phyloP scores from a whole-genome alignment of 805 yeast species.

The Metschnikowia santaceciliae region DNA sequence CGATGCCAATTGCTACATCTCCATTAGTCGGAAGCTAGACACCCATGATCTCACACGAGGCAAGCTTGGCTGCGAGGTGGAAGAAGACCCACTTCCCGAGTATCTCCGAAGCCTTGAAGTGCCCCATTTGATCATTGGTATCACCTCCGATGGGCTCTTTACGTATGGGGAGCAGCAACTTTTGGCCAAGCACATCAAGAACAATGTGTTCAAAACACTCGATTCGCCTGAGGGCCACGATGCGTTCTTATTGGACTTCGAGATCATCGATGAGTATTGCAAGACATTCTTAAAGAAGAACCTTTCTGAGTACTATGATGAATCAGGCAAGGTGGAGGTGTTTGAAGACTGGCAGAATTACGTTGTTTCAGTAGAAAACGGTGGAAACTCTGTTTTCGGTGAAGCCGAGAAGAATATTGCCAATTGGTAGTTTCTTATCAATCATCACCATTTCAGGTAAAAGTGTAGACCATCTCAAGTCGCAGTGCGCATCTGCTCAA shows the following conservation, averaged over 20 bases:
- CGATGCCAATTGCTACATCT: constrained; percentile 95
- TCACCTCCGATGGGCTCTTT: constrained; percentile 87
- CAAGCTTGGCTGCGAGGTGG: constrained; percentile 39
- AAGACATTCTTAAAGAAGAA: constrained; percentile 58
- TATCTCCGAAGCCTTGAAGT: constrained; percentile 59
- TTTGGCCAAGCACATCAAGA: constrained; percentile 70
- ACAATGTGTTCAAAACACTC: constrained; percentile 63
- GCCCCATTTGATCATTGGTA: constrained; percentile 85
- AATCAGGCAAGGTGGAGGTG: constrained; percentile 41
- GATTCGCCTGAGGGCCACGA: constrained; percentile 97
- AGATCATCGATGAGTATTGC: constrained; percentile 69
- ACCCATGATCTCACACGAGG: constrained; percentile 92
- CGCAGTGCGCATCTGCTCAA: not conserved
- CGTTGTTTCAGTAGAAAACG: constrained; percentile 37
- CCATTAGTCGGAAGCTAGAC: constrained; percentile 89
- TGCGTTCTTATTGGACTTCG: constrained; percentile 89
- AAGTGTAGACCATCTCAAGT: not conserved
- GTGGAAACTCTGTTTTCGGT: constrained; percentile 72
- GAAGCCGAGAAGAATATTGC: constrained; percentile 89
- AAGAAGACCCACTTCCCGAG: constrained; percentile 33
- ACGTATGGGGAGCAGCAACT: constrained; percentile 88
- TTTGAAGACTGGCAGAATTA: constrained; percentile 38
- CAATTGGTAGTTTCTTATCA: constrained; percentile 59
- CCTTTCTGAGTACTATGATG: constrained; percentile 53
- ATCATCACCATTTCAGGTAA: not conserved